Conservation (phyloP, 441 rosid species). For the Isatis lusitanica region DNA sequence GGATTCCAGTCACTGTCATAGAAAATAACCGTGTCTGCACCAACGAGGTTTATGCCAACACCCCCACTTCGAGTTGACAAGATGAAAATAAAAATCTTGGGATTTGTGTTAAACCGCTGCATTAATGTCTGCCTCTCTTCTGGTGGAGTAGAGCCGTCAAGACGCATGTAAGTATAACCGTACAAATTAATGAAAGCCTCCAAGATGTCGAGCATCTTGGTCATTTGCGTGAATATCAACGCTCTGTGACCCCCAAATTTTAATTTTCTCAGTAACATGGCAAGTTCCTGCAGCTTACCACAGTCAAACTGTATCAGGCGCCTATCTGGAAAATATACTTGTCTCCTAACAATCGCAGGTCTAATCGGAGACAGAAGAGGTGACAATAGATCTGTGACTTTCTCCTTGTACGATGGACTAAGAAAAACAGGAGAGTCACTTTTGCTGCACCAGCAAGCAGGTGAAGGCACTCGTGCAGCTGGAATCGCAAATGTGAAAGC, state of each 20-base stretch:
- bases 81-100: conserved; percentile 95
- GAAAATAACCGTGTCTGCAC: conserved; percentile 98
- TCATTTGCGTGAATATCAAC: conserved; percentile 98
- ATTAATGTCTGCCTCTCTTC: conserved; percentile 98
- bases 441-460: conserved; percentile 91
- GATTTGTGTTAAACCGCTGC: conserved; percentile 99
- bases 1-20: conserved; percentile 99
- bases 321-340: conserved; percentile 97
- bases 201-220: conserved; percentile 98
- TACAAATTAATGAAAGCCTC: conserved; percentile 97
- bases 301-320: conserved; percentile 98
- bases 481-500: conserved; percentile 96
- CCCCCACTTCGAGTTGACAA: conserved; percentile 99
- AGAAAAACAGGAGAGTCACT: conserved; percentile 60
- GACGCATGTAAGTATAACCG: conserved; percentile 99
- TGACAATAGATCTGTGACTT: conserved; percentile 67
- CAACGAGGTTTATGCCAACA: conserved; percentile 98
- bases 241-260: conserved; percentile 98
- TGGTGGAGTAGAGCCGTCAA: conserved; percentile 98
- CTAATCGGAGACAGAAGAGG: conserved; percentile 88
- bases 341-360: conserved; percentile 96
- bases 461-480: conserved; percentile 85
- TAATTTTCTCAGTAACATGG: conserved; percentile 80
- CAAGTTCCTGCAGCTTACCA: conserved; percentile 99
- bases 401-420: conserved; percentile 58